Evolutionary conservation across 768 basidiomycete species (phyloP).

Genomic region (Jaapia argillacea): DNA sequence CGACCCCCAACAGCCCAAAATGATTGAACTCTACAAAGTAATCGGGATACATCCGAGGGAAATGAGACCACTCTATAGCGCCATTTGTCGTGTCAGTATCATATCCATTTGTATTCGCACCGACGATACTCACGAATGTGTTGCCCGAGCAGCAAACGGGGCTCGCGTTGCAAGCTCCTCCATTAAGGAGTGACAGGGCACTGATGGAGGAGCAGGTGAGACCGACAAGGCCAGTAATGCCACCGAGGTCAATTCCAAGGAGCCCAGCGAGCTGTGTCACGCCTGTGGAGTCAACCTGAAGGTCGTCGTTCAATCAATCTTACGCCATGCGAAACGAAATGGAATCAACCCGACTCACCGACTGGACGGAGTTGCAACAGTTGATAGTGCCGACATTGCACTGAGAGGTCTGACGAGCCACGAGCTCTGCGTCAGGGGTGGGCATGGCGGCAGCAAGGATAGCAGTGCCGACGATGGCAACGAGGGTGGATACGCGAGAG

Average conservation of each 20-base stretch:
- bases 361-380: neutral
- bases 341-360: too few species aligned
- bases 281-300: too few species aligned
- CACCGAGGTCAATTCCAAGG: constrained; percentile 15
- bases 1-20: too few species aligned
- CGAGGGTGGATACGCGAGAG: too few species aligned
- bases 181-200: constrained; percentile 9
- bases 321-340: too few species aligned
- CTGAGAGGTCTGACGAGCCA: neutral
- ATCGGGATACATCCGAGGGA: constrained; percentile 19
- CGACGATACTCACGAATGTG: too few species aligned
- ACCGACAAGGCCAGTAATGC: constrained; percentile 13
- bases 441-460: neutral
- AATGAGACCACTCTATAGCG: too few species aligned
- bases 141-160: constrained; percentile 5
- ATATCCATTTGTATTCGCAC: too few species aligned
- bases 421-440: too few species aligned
- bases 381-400: neutral
- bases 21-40: too few species aligned
- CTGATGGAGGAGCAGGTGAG: constrained; percentile 22
- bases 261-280: constrained; percentile 11
- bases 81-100: too few species aligned
- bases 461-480: neutral
- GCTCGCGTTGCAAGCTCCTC: neutral
- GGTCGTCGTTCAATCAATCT: too few species aligned